Evolutionary conservation across 805 yeast genomes (phyloP).

Genomic region (Debaryomyces castellii): DNA sequence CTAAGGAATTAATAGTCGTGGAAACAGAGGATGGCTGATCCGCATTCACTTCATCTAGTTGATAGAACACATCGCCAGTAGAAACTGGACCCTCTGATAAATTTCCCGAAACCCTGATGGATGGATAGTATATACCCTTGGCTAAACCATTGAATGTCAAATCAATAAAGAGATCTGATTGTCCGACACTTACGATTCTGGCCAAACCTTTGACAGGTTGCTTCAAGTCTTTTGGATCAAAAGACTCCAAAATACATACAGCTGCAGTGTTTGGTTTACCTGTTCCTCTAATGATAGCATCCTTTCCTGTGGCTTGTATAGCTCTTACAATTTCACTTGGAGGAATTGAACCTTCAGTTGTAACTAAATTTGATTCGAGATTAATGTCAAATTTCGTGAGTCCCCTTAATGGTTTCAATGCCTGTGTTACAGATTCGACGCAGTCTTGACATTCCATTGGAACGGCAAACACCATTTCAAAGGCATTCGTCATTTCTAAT

Average conservation of each 20-base stretch:
- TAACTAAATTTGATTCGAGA: conserved; percentile 57
- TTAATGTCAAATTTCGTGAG: conserved; percentile 56
- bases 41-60: conserved; percentile 43
- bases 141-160: conserved; percentile 74
- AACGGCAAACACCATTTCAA: conserved; percentile 78
- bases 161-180: conserved; percentile 62
- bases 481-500: conserved; percentile 40
- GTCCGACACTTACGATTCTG: conserved; percentile 69
- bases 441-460: conserved; percentile 80
- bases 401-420: conserved; percentile 52
- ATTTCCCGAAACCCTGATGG: conserved; percentile 71
- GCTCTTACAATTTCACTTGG: conserved; percentile 73
- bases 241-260: conserved; percentile 82
- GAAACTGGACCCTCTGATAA: conserved; percentile 69
- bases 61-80: conserved; percentile 54
- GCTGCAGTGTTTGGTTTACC: conserved; percentile 88
- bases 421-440: conserved; percentile 55
- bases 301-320: conserved; percentile 74
- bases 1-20: conserved; percentile 34
- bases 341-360: conserved; percentile 66
- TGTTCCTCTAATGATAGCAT: conserved; percentile 90
- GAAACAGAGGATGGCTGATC: conserved; percentile 19
- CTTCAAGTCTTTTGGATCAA: conserved; percentile 43
- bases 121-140: conserved; percentile 66
- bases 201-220: conserved; percentile 84